Conservation (phyloP, 2,329 filamentous ascomycete genomes). For the Venturiaceae sp. region DNA sequence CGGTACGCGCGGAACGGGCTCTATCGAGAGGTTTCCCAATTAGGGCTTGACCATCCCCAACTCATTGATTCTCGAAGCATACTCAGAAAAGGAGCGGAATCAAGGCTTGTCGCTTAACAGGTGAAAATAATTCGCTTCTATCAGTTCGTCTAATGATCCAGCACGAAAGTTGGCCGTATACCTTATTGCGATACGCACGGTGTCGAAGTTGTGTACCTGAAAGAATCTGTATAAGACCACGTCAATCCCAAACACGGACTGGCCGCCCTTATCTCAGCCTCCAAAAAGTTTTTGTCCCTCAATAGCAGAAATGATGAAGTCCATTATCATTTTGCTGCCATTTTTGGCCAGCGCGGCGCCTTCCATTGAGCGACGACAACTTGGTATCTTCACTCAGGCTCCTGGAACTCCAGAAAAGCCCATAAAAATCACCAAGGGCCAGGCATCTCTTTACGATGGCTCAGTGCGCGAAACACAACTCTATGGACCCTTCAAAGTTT, state of each 20-base stretch:
- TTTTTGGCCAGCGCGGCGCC: background rate
- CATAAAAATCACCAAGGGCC: background rate
- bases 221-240: background rate
- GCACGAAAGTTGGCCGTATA: background rate
- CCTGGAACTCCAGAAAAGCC: background rate
- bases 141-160: too few species aligned
- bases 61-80: too few species aligned
- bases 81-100: too few species aligned
- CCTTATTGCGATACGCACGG: background rate
- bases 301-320: background rate
- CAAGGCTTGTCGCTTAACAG: too few species aligned
- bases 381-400: background rate
- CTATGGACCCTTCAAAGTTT: constrained; percentile 6
- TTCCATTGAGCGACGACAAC: background rate
- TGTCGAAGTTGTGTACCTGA: background rate
- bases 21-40: too few species aligned
- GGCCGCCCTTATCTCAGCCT: background rate
- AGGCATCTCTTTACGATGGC: background rate
- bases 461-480: constrained; percentile 1
- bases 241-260: too few species aligned
- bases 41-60: too few species aligned
- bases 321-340: background rate
- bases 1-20: too few species aligned
- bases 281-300: background rate
- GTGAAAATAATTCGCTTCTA: too few species aligned